A percentile compares a stretch with the other conserved stretches of the same genome.
Evolutionary conservation across 2,329 filamentous ascomycete species (phyloP).

Genomic region (Reticulascus tulasneorum): DNA sequence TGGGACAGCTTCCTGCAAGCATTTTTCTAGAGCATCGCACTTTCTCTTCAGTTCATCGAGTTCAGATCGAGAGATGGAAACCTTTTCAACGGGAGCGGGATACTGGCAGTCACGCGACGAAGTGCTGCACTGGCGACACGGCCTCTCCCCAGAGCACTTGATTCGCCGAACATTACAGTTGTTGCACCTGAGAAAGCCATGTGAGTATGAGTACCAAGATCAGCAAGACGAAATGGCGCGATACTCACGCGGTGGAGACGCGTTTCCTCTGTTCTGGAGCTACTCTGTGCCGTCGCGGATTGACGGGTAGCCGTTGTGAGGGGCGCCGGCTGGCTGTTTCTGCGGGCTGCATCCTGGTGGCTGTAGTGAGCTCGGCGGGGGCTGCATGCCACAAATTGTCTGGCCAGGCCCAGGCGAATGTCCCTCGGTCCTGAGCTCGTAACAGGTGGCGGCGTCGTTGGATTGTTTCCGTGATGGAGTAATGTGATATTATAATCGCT

Average conservation of each 20-base stretch:
- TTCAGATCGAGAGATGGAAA: slow-evolving; percentile 37
- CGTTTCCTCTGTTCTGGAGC: slow-evolving; percentile 42
- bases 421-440: too few species aligned
- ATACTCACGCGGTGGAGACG: slow-evolving; percentile 44
- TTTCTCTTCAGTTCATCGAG: slow-evolving; percentile 35
- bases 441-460: too few species aligned
- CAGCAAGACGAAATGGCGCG: slow-evolving; percentile 1
- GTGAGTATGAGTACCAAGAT: background rate
- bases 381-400: too few species aligned
- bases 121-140: slow-evolving; percentile 41
- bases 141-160: slow-evolving; percentile 47
- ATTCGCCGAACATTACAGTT: slow-evolving; percentile 49
- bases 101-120: slow-evolving; percentile 44
- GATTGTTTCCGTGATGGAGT: too few species aligned
- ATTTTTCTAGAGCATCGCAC: slow-evolving; percentile 35
- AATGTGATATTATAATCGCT: too few species aligned
- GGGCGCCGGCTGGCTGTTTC: slow-evolving; percentile 9
- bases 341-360: slow-evolving; percentile 13
- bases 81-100: slow-evolving; percentile 38
- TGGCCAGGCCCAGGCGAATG: too few species aligned
- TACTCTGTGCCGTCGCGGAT: slow-evolving; percentile 46
- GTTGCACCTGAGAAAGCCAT: slow-evolving; percentile 38
- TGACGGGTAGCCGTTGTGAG: slow-evolving; percentile 41
- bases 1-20: slow-evolving; percentile 31
- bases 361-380: too few species aligned